Base-by-base conservation (phyloP, 192 early-diverging fungal species). In the Coemansia sp. region DNA sequence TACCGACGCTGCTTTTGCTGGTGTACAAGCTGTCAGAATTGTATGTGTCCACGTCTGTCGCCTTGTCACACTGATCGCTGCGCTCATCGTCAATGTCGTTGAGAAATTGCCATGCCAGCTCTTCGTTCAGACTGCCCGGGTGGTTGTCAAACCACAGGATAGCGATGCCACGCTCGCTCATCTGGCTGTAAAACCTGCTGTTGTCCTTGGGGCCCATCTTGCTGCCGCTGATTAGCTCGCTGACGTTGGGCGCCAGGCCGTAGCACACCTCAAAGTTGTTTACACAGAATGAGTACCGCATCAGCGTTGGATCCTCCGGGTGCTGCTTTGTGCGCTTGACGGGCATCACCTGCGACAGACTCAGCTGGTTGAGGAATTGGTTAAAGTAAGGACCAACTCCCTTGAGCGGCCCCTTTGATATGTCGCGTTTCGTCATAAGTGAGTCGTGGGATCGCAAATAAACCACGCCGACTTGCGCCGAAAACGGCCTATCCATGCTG, bases 231-330 rank as follows among this genome's bases (percentile, higher is more conserved):
- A 82, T 60, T 36, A 82, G 67, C 31, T 74, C 62, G 67, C 79
- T 76, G n/a, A 82, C 58, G 40, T 82, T 82, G 5, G 79, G 79
- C 2, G 79, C 79, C 25, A 82, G 31, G 57, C 76, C 61, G 46
- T 76, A 82, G 59, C 60, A 63, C 15, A 82, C 69, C 61, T 82
- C 67, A 41, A 70, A 73, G 25, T 66, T 66, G 29, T 60, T 64
- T 25, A 67, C 47, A 4, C 37, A 46, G 53, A 82, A 82, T 27
- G 68, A 65, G 49, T 73, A 76, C 35, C 66, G 62, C 49, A 73
- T 64, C 12, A 76, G 22, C 37, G 59, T 38, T 24, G 71, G 43
- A 29, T 67, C 65, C 6, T 65, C 70, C 4, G 60, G 64, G 41
- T 63, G 59, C 37, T 60, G 64, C 37, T 73, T 62, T 42, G 76